Evolutionary conservation across 73 alveolate species (phyloP), one percentile per base, ranked within the genome.

Genomic region (Paramecium sonneborni): DNA sequence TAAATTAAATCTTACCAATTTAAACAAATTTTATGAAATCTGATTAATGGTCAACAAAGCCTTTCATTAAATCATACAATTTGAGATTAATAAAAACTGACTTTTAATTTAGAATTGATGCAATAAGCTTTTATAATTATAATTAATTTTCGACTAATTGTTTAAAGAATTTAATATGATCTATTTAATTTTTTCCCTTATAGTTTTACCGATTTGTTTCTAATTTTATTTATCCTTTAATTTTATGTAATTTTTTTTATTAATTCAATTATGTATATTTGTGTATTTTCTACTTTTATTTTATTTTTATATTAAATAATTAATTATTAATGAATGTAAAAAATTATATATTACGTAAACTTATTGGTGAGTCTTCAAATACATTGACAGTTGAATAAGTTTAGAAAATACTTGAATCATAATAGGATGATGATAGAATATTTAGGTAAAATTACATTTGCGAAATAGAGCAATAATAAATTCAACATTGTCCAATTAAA

Each of bases 401-500:
- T 12, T 72, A 72, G 84, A 62, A 44, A 30, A 62, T 62, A 23
- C 26, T 62, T 4, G 84, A 62, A 62, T 30, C 44, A n/a, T 12
- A 62, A 32, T 14, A 62, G 84, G 86, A 72, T 72, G 58, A 72
- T 35, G 86, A 72, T 38, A 30, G 86, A 38, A 72, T 72, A 35
- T 72, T 72, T 72, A 72, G 86, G 86, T 72, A 72, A 72, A 20
- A 34, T 38, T 15, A 35, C 34, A 37, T 72, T n/a, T 38, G 38
- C 84, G 57, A 72, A 72, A 72, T 35, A 72, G 86, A 72, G 86
- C 86, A 72, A 72, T 72, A 10, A 72, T 72, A 15, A 72, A 72
- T 41, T 72, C 86, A 72, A 32, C 84, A 30, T 32, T 62, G 48
- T 62, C 84, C 44, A 62, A 62, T 62, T 30, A 32, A 32, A 62